Conservation (phyloP, 257 asterid genomes). For the Solanum microdontum region DNA sequence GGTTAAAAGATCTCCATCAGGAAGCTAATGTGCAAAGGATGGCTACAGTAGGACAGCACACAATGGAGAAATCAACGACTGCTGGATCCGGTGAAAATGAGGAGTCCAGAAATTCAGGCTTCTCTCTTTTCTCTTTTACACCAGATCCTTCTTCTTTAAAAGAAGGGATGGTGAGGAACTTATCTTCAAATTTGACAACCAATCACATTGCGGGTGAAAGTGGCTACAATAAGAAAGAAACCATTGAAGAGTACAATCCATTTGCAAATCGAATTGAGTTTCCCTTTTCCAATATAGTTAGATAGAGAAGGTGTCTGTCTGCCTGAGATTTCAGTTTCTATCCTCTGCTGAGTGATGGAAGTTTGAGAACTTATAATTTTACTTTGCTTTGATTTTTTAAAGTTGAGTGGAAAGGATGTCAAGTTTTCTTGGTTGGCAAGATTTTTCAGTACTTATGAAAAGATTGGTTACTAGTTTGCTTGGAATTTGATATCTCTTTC, state of each 20-base stretch:
- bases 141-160: constrained; percentile 33
- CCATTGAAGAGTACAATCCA: constrained; percentile 79
- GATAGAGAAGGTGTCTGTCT: constrained; percentile 18
- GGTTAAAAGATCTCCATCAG: constrained; percentile 16
- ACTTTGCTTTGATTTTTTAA: background rate
- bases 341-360: constrained; percentile 25
- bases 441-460: too few relatives aligned
- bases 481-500: too few relatives aligned
- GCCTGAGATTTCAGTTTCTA: constrained; percentile 11
- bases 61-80: constrained; percentile 18
- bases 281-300: constrained; percentile 54
- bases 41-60: constrained; percentile 16
- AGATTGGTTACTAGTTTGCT: too few relatives aligned
- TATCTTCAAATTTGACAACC: constrained; percentile 18
- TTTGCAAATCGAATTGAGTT: constrained; percentile 82
- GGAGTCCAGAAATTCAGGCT: constrained; percentile 44
- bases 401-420: too few relatives aligned
- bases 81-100: constrained; percentile 22
- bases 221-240: constrained; percentile 38
- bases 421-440: too few relatives aligned
- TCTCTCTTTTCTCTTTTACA: constrained; percentile 78
- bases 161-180: constrained; percentile 26
- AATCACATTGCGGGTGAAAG: constrained; percentile 21
- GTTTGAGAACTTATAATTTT: constrained; percentile 29
- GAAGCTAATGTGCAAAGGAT: constrained; percentile 17